Base-by-base conservation (phyloP, 202 grass and related monocot species). In the Panicum virgatum region DNA sequence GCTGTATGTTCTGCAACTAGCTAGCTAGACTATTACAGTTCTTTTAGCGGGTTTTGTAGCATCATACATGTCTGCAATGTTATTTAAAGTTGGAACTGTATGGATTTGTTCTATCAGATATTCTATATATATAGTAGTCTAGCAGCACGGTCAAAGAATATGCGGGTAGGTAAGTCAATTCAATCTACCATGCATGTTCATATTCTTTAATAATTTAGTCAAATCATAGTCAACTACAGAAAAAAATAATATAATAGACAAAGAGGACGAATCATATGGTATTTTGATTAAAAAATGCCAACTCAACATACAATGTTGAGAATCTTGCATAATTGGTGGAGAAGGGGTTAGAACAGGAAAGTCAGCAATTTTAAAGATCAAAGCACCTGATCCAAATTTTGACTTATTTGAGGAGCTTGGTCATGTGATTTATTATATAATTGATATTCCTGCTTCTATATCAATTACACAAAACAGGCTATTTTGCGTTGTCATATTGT, bases 261-360 rank as follows among this genome's bases (percentile, higher is more conserved):
- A 14, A 32, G 12, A 29, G 23, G n/a, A 39, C 44, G 14, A 32
- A 58, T 7, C 5, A 29, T 60, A 62, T 14, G 9, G 1, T 57
- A 14, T 27, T 30, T 65, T 23, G 4, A 62, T 39, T 29, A 44
- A 10, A 81, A 73, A 70, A 6, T 16, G 12, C 29, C 57, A 29
- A 52, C 4, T 38, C 46, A 65, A 26, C n/a, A 57, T 78, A 69
- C 10, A 47, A 44, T 66, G 10, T 56, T n/a, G 19, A 70, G 62
- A 60, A 40, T 69, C 69, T 52, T 5, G 18, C 61, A 82, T 87
- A 74, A 67, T 52, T 52, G 32, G 50, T 20, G 46, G 62, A 76
- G 26, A 43, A 30, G n/a, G 23, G n/a, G 20, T n/a, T 15, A 39
- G 30, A 61, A 52, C 18, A 61, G 30, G 22, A 69, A 81, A 82